Conservation (phyloP, 179 eudicot species). For the Beta lomatogona region DNA sequence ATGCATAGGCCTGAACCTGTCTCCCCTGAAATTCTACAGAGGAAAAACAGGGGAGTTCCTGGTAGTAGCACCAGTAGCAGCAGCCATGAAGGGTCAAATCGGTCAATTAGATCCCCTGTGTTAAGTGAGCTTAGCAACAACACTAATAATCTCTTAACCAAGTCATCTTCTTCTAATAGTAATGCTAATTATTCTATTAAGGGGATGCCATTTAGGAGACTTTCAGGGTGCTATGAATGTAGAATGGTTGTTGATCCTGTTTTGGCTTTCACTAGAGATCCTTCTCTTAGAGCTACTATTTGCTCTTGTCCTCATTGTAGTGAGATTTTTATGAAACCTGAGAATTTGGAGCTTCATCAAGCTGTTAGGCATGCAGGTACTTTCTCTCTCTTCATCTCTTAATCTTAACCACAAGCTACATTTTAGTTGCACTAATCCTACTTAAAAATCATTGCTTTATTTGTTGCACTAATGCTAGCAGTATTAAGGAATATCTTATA, state of each 20-base stretch:
- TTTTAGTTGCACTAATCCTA: no score
- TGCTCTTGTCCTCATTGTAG: constrained; percentile 86
- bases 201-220: constrained; percentile 73
- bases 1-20: constrained; percentile 69
- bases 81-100: constrained; percentile 42
- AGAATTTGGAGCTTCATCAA: constrained; percentile 87
- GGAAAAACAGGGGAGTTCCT: constrained; percentile 35
- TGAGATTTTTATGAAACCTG: constrained; percentile 79
- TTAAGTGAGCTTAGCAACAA: constrained; percentile 33
- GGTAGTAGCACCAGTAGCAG: constrained; percentile 24
- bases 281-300: constrained; percentile 69
- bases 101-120: constrained; percentile 43
- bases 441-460: no score
- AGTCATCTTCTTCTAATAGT: constrained; percentile 26
- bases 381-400: neutral
- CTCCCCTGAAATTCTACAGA: constrained; percentile 39
- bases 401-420: neutral
- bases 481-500: no score
- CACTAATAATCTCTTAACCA: constrained; percentile 19
- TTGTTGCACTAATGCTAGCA: no score
- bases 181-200: constrained; percentile 35
- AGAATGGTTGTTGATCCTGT: constrained; percentile 91
- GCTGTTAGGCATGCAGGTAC: constrained; percentile 93
- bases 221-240: constrained; percentile 94
- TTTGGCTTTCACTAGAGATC: constrained; percentile 66